A percentile compares a stretch with the other conserved stretches of the same genome.
Conservation (phyloP, 2,329 filamentous ascomycete species). For the Exophiala calicioides region DNA sequence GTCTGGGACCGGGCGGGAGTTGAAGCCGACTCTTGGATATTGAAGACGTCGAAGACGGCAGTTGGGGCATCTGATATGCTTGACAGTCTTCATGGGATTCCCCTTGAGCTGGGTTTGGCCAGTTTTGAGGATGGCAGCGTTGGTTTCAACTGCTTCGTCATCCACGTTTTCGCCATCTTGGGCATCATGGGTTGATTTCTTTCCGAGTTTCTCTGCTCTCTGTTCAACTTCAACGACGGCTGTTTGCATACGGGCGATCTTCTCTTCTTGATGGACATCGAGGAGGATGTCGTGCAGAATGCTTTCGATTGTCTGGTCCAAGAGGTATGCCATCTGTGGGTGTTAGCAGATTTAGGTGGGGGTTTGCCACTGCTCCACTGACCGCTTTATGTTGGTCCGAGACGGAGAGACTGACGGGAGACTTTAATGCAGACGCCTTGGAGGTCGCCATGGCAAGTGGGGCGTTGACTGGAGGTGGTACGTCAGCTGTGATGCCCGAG, state of each 20-base stretch:
- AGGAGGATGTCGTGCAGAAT: slow-evolving; percentile 62
- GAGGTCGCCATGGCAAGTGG: slow-evolving; percentile 16
- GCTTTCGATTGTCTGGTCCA: slow-evolving; percentile 60
- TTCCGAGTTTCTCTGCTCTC: slow-evolving; percentile 39
- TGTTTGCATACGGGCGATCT: slow-evolving; percentile 60
- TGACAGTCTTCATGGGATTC: slow-evolving; percentile 60
- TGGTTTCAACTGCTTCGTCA: slow-evolving; percentile 45
- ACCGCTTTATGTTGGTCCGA: slow-evolving; percentile 25
- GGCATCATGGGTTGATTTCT: slow-evolving; percentile 35
- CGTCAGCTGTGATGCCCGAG: slow-evolving; percentile 25
- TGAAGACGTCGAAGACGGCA: slow-evolving; percentile 62
- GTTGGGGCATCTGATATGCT: slow-evolving; percentile 61
- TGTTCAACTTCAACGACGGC: slow-evolving; percentile 47
- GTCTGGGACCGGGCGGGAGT: slow-evolving; percentile 50
- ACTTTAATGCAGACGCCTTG: slow-evolving; percentile 9
- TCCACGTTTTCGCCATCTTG: slow-evolving; percentile 38
- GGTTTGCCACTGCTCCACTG: slow-evolving; percentile 1
- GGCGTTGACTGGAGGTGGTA: slow-evolving; percentile 20
- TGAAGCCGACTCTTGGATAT: slow-evolving; percentile 57
- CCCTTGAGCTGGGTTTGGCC: slow-evolving; percentile 57
- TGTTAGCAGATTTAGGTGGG: slow-evolving; percentile 1
- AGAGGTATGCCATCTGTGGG: slow-evolving; percentile 41
- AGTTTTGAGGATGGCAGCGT: slow-evolving; percentile 54
- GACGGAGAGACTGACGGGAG: slow-evolving; percentile 17
- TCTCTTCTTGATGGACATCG: slow-evolving; percentile 61